Conservation (phyloP, 805 yeast species). For the Yamadazyma sp. region DNA sequence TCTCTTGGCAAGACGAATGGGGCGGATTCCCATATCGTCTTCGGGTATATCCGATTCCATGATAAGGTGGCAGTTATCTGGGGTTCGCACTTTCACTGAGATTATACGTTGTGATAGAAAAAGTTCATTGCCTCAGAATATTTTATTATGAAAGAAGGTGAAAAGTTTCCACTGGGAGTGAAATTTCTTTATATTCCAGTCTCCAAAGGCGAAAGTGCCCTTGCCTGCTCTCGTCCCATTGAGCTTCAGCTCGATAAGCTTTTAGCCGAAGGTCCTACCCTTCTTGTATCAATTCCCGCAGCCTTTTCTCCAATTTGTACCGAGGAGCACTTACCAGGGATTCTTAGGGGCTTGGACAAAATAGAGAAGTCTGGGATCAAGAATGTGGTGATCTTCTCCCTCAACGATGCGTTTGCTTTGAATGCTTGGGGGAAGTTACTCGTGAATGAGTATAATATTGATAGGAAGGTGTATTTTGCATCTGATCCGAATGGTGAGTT, state of each 20-base stretch:
- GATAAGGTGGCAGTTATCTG: too few relatives aligned
- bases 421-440: constrained; percentile 47
- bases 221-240: constrained; percentile 37
- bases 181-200: constrained; percentile 41
- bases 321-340: constrained; percentile 44
- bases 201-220: constrained; percentile 26
- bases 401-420: constrained; percentile 44
- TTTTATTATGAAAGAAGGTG: constrained; percentile 25
- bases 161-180: constrained; percentile 33
- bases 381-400: constrained; percentile 35
- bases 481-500: constrained; percentile 40
- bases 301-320: constrained; percentile 48
- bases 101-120: too few relatives aligned
- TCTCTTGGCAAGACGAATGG: constrained; percentile 30
- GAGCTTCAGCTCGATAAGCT: constrained; percentile 34
- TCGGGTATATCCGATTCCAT: constrained; percentile 7
- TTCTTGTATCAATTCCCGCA: constrained; percentile 43
- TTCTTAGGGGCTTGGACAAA: constrained; percentile 27
- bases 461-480: constrained; percentile 34
- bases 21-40: constrained; percentile 20
- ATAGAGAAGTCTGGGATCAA: constrained; percentile 31
- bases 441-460: constrained; percentile 23
- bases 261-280: constrained; percentile 25
- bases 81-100: too few relatives aligned
- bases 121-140: too few relatives aligned